Evolutionary conservation across 2,329 filamentous ascomycete species (phyloP).

Genomic region (Colletotrichum sp.): DNA sequence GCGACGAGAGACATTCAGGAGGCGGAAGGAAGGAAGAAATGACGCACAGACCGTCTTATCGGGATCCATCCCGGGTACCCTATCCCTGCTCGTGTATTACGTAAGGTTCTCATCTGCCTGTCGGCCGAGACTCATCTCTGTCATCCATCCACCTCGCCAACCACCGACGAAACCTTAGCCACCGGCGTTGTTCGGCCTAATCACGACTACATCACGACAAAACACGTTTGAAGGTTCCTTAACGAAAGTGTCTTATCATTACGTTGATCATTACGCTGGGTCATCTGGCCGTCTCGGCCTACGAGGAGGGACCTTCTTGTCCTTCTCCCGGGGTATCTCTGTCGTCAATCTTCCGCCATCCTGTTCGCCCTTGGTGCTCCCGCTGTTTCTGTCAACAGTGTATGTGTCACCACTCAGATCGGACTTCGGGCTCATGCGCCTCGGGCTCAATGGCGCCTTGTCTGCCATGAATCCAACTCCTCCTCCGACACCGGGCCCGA

Average conservation of each 20-base stretch:
- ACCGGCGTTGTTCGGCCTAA: not conserved
- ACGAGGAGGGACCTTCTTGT: not conserved
- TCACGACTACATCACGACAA: not conserved
- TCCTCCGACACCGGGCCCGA: constrained; percentile 13
- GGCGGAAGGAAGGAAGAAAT: not conserved
- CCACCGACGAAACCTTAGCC: not conserved
- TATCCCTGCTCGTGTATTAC: not conserved
- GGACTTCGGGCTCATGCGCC: constrained; percentile 27
- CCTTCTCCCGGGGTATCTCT: not conserved
- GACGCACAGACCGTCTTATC: not conserved
- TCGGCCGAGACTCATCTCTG: not conserved
- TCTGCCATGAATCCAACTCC: constrained; percentile 36
- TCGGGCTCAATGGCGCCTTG: constrained; percentile 32
- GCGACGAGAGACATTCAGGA: not conserved
- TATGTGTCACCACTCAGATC: constrained; percentile 23
- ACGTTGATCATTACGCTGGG: not conserved
- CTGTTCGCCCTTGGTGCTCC: not conserved
- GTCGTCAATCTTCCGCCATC: not conserved
- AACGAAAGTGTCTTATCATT: not conserved
- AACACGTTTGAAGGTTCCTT: not conserved
- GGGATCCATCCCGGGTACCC: not conserved
- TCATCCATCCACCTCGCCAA: not conserved
- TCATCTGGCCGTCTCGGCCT: constrained; percentile 1
- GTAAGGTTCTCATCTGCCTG: fast-evolving
- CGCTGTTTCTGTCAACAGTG: not conserved